A percentile compares a stretch with the other conserved stretches of the same genome.
Conservation (phyloP, 495 filamentous ascomycete species). For the Podospora australis region DNA sequence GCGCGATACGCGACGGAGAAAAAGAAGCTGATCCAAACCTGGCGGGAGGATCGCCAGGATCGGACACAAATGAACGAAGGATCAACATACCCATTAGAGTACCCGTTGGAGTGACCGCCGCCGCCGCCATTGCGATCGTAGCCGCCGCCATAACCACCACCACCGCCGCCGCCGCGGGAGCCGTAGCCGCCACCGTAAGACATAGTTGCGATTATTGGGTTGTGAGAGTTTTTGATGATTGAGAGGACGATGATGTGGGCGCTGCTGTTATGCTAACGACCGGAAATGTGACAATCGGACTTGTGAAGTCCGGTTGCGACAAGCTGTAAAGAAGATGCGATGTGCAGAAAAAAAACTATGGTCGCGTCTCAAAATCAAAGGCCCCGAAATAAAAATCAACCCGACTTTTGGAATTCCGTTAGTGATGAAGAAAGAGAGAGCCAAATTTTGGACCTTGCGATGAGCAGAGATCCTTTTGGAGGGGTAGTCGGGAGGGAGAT, state of each 20-base stretch:
- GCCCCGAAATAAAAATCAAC: not conserved
- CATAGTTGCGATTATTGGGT: slow-evolving; percentile 48
- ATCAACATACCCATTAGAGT: slow-evolving; percentile 24
- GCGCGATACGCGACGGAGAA: slow-evolving; percentile 10
- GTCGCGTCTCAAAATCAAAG: not conserved
- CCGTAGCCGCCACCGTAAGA: slow-evolving; percentile 57
- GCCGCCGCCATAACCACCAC: slow-evolving; percentile 31
- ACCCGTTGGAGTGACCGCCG: slow-evolving; percentile 16
- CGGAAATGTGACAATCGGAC: not conserved
- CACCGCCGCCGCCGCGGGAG: slow-evolving; percentile 43
- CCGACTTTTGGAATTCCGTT: not conserved
- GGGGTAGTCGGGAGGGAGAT: not conserved
- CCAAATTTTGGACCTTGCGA: slow-evolving; percentile 7
- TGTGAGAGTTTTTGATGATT: not conserved
- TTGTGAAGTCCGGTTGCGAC: not conserved
- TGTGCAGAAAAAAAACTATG: not conserved
- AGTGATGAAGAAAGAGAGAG: not conserved
- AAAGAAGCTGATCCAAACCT: slow-evolving; percentile 8
- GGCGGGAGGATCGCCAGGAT: too few relatives aligned
- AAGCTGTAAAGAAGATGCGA: not conserved
- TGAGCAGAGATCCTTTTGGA: not conserved
- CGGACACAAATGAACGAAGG: too few relatives aligned
- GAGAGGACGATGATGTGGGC: too few relatives aligned
- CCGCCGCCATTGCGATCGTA: slow-evolving; percentile 26
- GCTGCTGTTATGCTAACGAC: too few relatives aligned